Conservation (phyloP, 495 filamentous ascomycete genomes). For the Penicillium verhagenii region DNA sequence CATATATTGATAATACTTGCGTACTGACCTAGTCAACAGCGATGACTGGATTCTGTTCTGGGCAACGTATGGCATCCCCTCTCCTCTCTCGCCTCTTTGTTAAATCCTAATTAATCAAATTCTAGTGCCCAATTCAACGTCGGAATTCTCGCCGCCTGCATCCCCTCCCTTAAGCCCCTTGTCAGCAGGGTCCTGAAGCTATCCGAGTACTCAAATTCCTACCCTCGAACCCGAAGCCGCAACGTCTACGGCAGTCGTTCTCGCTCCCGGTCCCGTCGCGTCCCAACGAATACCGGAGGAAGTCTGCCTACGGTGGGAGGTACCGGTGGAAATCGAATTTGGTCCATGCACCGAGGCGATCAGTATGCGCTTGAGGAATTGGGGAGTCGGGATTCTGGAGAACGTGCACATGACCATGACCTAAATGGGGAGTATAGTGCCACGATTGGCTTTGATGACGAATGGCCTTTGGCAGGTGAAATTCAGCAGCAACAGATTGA, state of each 20-base stretch:
- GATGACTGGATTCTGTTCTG: not conserved
- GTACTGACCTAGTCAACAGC: too few relatives aligned
- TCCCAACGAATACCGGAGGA: not conserved
- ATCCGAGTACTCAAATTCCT: conserved; percentile 10
- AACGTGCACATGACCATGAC: not conserved
- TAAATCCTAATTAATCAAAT: conserved; percentile 19
- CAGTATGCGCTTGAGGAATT: not conserved
- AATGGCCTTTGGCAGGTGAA: not conserved
- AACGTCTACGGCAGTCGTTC: not conserved
- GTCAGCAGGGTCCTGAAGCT: conserved; percentile 26
- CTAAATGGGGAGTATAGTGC: not conserved
- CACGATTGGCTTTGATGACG: not conserved
- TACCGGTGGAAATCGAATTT: not conserved
- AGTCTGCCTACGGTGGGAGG: not conserved
- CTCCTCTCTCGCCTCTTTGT: not conserved
- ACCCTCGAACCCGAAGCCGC: not conserved
- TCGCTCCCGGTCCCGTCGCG: not conserved
- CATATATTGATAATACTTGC: not conserved
- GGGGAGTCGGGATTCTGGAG: not conserved
- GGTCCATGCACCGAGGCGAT: not conserved
- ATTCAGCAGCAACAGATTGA: not conserved
- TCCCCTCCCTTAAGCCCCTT: conserved; percentile 43
- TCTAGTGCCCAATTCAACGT: conserved; percentile 42
- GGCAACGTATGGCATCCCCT: not conserved
- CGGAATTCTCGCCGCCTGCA: conserved; percentile 47